phyloP scores from a whole-genome alignment of 2,329 filamentous ascomycete species.

The Cladosporium phlei region DNA sequence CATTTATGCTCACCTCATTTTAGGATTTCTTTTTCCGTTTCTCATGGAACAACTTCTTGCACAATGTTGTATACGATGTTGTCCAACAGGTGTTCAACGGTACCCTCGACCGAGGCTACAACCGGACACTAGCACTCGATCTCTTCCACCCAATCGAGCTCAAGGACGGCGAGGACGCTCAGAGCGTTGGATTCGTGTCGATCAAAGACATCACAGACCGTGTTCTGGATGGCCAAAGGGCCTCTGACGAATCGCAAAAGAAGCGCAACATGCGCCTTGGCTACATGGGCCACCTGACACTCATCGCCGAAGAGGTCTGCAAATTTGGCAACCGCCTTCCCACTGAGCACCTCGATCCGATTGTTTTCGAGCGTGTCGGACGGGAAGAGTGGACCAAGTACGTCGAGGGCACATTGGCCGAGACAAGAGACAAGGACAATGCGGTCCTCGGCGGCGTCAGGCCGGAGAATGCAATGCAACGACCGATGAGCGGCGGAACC shows the following conservation, averaged over 20 bases:
- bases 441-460: conserved; percentile 95
- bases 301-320: conserved; percentile 96
- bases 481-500: conserved; percentile 36
- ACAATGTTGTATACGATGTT: conserved; percentile 98
- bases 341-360: conserved; percentile 76
- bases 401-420: conserved; percentile 85
- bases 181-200: conserved; percentile 44
- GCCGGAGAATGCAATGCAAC: conserved; percentile 81
- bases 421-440: conserved; percentile 93
- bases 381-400: conserved; percentile 90
- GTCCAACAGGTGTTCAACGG: conserved; percentile 99
- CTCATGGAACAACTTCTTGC: conserved; percentile 98
- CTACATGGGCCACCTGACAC: conserved; percentile 96
- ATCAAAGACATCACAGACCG: conserved; percentile 82
- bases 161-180: conserved; percentile 18
- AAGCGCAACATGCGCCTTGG: conserved; percentile 86
- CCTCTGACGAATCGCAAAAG: conserved; percentile 79
- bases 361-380: conserved; percentile 82
- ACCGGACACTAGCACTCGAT: conserved; percentile 81
- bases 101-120: conserved; percentile 93
- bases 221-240: conserved; percentile 84
- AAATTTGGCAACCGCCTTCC: conserved; percentile 96
- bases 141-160: conserved; percentile 55
- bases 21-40: conserved; percentile 98
- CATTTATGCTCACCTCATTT: background rate